A percentile compares a stretch with the other conserved stretches of the same genome.
phyloP scores from a whole-genome alignment of 2,329 filamentous ascomycete genomes.

The Neonectria ditissima region DNA sequence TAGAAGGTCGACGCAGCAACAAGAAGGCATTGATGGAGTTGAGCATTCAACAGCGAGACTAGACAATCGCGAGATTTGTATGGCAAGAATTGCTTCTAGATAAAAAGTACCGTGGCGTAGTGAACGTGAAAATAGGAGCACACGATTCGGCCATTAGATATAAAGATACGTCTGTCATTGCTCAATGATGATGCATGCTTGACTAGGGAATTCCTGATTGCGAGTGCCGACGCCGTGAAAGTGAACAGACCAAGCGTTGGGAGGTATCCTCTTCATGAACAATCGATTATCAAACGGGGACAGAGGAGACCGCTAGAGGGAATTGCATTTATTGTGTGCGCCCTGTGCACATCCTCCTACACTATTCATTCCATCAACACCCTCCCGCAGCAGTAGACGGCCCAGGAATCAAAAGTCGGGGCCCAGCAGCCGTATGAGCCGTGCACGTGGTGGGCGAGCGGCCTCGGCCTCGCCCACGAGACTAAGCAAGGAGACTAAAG shows the following conservation, averaged over 20 bases:
- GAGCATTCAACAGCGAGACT: slow-evolving; percentile 37
- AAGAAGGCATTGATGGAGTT: slow-evolving; percentile 15
- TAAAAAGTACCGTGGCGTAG: neutral
- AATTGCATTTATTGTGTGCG: slow-evolving; percentile 48
- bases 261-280: neutral
- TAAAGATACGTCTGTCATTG: neutral
- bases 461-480: slow-evolving; percentile 19
- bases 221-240: neutral
- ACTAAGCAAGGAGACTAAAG: slow-evolving; percentile 45
- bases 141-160: neutral
- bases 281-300: slow-evolving; percentile 1
- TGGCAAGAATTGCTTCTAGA: slow-evolving; percentile 3
- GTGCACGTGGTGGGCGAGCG: slow-evolving; percentile 23
- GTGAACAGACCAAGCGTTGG: neutral
- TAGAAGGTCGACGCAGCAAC: slow-evolving; percentile 20
- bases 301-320: slow-evolving; percentile 25
- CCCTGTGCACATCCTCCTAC: slow-evolving; percentile 47
- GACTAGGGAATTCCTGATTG: neutral
- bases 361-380: slow-evolving; percentile 48
- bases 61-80: slow-evolving; percentile 13
- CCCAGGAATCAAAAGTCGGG: slow-evolving; percentile 35
- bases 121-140: neutral
- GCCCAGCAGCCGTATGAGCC: slow-evolving; percentile 29
- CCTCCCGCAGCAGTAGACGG: slow-evolving; percentile 34
- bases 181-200: neutral